Evolutionary conservation across 2,329 filamentous ascomycete genomes (phyloP).

Genomic region (Alternaria dauci): DNA sequence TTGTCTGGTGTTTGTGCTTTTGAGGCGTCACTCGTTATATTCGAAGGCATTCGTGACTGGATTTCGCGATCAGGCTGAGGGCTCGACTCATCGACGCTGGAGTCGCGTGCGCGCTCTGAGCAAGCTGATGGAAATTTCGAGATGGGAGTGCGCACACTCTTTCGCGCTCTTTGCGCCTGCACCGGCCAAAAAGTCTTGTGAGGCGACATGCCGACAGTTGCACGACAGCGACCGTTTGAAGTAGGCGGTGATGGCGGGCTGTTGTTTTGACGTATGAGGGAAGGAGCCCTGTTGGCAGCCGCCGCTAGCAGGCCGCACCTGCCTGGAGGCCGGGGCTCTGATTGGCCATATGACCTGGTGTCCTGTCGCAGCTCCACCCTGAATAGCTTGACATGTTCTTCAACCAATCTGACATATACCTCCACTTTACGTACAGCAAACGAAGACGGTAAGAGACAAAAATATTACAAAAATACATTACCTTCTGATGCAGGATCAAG

Average conservation of each 20-base stretch:
- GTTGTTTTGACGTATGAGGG: not conserved
- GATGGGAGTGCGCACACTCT: constrained; percentile 6
- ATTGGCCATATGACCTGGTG: not conserved
- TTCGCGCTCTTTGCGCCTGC: not conserved
- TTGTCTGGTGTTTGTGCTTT: not conserved
- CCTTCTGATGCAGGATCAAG: not conserved
- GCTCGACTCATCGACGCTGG: not conserved
- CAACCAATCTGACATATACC: not conserved
- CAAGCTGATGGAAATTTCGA: constrained; percentile 3
- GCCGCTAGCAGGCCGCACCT: constrained; percentile 10
- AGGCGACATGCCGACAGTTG: not conserved
- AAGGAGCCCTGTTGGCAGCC: not conserved
- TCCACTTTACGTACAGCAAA: not conserved
- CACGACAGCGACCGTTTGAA: not conserved
- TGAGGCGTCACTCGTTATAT: not conserved
- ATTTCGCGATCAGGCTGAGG: not conserved
- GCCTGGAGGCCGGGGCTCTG: not conserved
- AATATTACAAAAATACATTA: not conserved
- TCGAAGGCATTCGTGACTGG: not conserved
- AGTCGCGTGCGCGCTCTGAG: not conserved
- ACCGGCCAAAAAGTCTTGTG: not conserved
- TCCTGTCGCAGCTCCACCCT: not conserved
- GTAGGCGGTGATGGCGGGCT: not conserved
- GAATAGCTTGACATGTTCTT: not conserved
- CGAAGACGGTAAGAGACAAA: not conserved